These are phyloP conservation scores for Thamnidium elegans DNA, from an alignment of 192 early-diverging fungal species.

Conservation along the genomic window DNA sequence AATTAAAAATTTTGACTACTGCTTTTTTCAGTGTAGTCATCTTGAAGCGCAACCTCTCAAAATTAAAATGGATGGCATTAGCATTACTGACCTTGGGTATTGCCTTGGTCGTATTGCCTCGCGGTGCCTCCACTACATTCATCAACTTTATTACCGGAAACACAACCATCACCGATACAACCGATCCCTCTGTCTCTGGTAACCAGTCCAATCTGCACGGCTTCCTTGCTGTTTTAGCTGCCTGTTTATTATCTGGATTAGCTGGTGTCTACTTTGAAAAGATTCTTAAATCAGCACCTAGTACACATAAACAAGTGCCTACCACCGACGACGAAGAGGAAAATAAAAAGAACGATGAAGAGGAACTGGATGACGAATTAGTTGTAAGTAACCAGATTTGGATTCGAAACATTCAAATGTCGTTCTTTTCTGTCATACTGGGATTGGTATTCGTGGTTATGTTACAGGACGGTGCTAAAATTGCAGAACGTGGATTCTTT, in stretches of 20 bases:
- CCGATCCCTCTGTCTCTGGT: conserved; percentile 3
- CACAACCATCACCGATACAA: background rate
- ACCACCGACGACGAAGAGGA: conserved; percentile 22
- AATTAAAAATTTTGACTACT: conserved; percentile 96
- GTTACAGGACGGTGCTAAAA: conserved; percentile 73
- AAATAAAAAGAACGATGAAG: conserved; percentile 5
- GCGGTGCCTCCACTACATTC: conserved; percentile 13
- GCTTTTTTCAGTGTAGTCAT: conserved; percentile 92
- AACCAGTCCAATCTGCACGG: conserved; percentile 36
- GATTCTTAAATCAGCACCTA: conserved; percentile 77
- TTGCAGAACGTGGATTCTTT: conserved; percentile 80
- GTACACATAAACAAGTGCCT: conserved; percentile 13
- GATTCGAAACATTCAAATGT: conserved; percentile 92
- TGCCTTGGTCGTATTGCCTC: conserved; percentile 64
- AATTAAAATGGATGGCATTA: conserved; percentile 82
- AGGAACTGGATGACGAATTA: conserved; percentile 10
- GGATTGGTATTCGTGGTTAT: conserved; percentile 79
- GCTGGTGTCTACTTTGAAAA: conserved; percentile 99
- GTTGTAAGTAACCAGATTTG: conserved; percentile 54
- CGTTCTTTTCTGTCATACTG: conserved; percentile 76
- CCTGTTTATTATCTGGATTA: conserved; percentile 89
- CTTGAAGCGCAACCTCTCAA: conserved; percentile 64
- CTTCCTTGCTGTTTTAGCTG: conserved; percentile 70
- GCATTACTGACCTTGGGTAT: conserved; percentile 83
- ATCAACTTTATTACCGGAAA: conserved; percentile 25